A percentile compares a stretch with the other conserved stretches of the same genome.
Evolutionary conservation across 2,329 filamentous ascomycete species (phyloP).

Genomic region (Talaromyces funiculosus): DNA sequence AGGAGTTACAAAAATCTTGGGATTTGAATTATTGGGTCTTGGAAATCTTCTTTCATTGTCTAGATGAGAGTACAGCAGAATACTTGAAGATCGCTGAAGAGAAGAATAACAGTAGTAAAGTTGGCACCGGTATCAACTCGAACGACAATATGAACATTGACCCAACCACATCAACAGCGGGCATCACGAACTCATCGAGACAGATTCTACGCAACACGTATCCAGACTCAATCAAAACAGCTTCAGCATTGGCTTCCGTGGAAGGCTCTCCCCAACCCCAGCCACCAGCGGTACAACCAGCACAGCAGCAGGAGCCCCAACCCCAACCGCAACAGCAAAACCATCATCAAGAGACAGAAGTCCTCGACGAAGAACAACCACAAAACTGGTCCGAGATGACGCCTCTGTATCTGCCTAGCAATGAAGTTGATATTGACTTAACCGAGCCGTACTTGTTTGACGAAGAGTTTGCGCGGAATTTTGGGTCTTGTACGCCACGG

Average conservation of each 20-base stretch:
- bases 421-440: slow-evolving; percentile 21
- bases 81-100: slow-evolving; percentile 27
- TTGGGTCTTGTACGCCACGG: slow-evolving; percentile 24
- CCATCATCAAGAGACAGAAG: background rate
- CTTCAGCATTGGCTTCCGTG: background rate
- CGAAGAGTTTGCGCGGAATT: slow-evolving; percentile 26
- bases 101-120: slow-evolving; percentile 5
- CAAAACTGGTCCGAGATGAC: slow-evolving; percentile 8
- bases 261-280: background rate
- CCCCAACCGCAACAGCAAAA: background rate
- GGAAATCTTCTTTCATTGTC: slow-evolving; percentile 45
- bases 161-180: background rate
- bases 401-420: slow-evolving; percentile 11
- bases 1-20: slow-evolving; percentile 48
- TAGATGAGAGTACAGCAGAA: slow-evolving; percentile 42
- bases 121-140: no score
- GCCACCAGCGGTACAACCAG: background rate
- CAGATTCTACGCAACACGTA: background rate
- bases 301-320: background rate
- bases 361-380: slow-evolving; percentile 5
- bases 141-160: background rate
- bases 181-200: background rate
- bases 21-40: slow-evolving; percentile 47
- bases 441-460: slow-evolving; percentile 28
- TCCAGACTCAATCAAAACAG: slow-evolving; percentile 1